Conservation (phyloP, 2,329 filamentous ascomycete genomes). For the Paecilomyces dactylethromorphus region DNA sequence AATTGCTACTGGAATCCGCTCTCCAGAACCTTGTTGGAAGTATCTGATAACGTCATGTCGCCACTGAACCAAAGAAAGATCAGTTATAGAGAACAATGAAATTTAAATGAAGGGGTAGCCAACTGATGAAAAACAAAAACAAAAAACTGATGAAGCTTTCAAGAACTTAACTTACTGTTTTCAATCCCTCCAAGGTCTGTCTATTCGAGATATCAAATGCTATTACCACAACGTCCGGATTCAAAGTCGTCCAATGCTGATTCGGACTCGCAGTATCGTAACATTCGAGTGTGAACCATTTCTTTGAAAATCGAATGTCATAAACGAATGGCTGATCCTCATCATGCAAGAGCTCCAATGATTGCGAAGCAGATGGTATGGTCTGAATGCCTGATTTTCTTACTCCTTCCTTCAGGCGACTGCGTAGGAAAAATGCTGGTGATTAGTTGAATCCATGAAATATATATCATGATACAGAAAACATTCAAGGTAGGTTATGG, state of each 20-base stretch:
- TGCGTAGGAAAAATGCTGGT: neutral
- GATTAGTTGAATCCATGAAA: neutral
- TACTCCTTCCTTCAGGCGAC: constrained; percentile 12
- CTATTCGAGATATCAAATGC: constrained; percentile 54
- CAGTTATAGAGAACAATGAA: neutral
- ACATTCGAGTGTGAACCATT: constrained; percentile 49
- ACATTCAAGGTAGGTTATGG: neutral
- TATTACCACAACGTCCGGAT: constrained; percentile 50
- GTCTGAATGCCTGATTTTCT: constrained; percentile 13
- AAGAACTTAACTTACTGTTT: constrained; percentile 22
- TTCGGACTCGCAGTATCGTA: constrained; percentile 52
- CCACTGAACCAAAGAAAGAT: constrained; percentile 26
- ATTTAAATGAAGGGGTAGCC: neutral
- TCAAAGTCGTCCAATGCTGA: constrained; percentile 49
- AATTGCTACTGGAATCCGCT: constrained; percentile 51
- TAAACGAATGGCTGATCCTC: constrained; percentile 54
- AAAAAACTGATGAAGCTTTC: no score
- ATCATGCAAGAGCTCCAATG: constrained; percentile 44
- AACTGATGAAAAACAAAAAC: neutral
- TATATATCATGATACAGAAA: neutral
- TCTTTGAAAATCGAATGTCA: constrained; percentile 51
- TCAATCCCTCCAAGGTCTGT: constrained; percentile 42
- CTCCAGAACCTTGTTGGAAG: constrained; percentile 42
- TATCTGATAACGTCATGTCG: constrained; percentile 38
- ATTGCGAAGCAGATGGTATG: constrained; percentile 24